A percentile compares a stretch with the other conserved stretches of the same genome.
Conservation (phyloP, 108 stramenopile genomes). For the Fragilariopsis cylindrus region DNA sequence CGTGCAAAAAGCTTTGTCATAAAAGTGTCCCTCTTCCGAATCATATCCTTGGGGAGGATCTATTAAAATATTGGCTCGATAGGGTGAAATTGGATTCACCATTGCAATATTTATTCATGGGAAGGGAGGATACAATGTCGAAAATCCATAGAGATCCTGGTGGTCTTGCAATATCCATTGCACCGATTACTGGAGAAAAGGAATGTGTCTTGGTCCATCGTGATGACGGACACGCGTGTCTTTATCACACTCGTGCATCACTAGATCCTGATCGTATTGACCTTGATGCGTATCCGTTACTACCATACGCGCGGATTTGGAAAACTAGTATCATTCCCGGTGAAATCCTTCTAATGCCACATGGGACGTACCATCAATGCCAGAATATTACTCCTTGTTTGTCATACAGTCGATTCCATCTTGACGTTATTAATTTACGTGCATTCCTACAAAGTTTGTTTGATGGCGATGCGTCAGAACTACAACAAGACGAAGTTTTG, state of each 20-base stretch:
- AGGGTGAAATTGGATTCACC: conserved; percentile 58
- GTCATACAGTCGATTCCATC: conserved; percentile 74
- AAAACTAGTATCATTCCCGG: conserved; percentile 68
- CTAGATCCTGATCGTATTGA: conserved; percentile 55
- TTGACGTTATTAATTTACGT: conserved; percentile 67
- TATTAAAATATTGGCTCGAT: conserved; percentile 75
- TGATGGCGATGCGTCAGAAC: conserved; percentile 71
- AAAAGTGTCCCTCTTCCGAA: conserved; percentile 56
- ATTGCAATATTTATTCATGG: conserved; percentile 89
- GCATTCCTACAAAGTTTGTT: conserved; percentile 62
- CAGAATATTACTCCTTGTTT: conserved; percentile 77
- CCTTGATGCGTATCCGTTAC: conserved; percentile 56
- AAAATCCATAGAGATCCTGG: conserved; percentile 74
- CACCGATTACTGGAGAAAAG: conserved; percentile 79
- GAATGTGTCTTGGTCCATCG: conserved; percentile 81
- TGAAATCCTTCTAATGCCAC: conserved; percentile 85
- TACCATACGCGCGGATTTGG: conserved; percentile 63
- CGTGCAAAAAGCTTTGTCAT: conserved; percentile 63
- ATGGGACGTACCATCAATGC: conserved; percentile 84
- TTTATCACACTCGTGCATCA: conserved; percentile 58
- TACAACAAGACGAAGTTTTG: conserved; percentile 70
- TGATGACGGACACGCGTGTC: conserved; percentile 56
- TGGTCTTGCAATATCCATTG: conserved; percentile 77
- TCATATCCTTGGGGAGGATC: conserved; percentile 67
- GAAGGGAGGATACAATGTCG: conserved; percentile 58